These are phyloP conservation scores for Umbilicus rupestris DNA, from an alignment of 164 flowering plant species.

Conservation along the genomic window DNA sequence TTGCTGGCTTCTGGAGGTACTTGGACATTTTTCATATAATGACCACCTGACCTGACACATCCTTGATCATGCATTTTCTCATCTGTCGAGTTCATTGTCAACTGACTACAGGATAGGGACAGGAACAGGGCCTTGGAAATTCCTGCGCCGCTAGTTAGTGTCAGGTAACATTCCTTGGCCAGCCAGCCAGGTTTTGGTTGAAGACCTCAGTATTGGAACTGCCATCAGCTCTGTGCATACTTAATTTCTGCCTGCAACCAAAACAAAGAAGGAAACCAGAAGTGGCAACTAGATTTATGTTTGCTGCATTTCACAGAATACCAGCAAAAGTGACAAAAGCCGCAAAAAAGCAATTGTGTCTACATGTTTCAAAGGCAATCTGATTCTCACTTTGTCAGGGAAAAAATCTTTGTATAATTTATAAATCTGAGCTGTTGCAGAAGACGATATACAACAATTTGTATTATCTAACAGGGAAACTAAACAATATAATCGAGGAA, in stretches of 20 bases:
- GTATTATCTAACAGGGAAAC: no score
- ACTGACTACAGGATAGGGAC: conserved; percentile 47
- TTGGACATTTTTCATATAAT: not conserved
- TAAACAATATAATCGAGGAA: no score
- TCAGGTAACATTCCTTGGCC: not conserved
- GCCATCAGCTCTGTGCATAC: not conserved
- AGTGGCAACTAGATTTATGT: not conserved
- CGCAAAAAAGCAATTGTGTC: no score
- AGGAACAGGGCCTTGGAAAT: conserved; percentile 58
- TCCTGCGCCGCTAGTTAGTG: conserved; percentile 22
- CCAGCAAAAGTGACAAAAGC: no score
- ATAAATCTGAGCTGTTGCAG: no score
- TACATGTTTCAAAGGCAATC: no score
- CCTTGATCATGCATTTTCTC: not conserved
- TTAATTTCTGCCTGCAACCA: not conserved
- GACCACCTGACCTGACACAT: not conserved
- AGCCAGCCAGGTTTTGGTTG: not conserved
- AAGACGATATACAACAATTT: no score
- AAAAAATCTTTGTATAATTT: no score
- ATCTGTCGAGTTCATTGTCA: not conserved
- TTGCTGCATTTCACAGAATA: no score
- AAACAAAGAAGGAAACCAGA: not conserved
- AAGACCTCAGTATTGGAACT: not conserved
- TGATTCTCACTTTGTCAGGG: no score
- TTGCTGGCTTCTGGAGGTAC: conserved; percentile 84